Percentiles rank a stretch among this genome's conserved stretches.
Conservation (phyloP, 2,329 filamentous ascomycete species). For the Dothideomycetes sp. region DNA sequence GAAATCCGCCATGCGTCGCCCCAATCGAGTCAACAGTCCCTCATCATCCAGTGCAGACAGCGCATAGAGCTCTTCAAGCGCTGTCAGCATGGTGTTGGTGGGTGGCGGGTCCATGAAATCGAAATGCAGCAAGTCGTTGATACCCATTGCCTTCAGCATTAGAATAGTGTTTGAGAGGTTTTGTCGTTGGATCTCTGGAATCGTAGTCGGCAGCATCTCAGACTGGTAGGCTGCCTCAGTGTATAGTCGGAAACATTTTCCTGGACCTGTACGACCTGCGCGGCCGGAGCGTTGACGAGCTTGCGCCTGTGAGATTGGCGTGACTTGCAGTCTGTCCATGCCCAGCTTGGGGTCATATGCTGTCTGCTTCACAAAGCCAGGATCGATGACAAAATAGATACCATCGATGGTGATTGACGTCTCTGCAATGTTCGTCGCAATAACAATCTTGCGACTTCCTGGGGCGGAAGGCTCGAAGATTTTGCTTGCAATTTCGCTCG, state of each 20-base stretch:
- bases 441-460: slow-evolving; percentile 84
- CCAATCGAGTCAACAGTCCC: slow-evolving; percentile 80
- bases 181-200: slow-evolving; percentile 92
- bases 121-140: slow-evolving; percentile 93
- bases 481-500: slow-evolving; percentile 82
- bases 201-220: slow-evolving; percentile 92
- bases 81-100: slow-evolving; percentile 94
- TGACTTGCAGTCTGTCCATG: slow-evolving; percentile 94
- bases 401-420: slow-evolving; percentile 97
- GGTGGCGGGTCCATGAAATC: slow-evolving; percentile 99
- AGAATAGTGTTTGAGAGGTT: slow-evolving; percentile 89
- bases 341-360: slow-evolving; percentile 94
- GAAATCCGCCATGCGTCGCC: slow-evolving; percentile 96
- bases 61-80: slow-evolving; percentile 88
- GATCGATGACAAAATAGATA: slow-evolving; percentile 94
- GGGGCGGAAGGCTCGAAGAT: slow-evolving; percentile 91
- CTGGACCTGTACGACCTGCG: slow-evolving; percentile 86
- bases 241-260: slow-evolving; percentile 91
- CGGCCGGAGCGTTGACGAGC: slow-evolving; percentile 89
- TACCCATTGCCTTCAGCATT: slow-evolving; percentile 98
- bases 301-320: slow-evolving; percentile 92
- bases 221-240: slow-evolving; percentile 92
- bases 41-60: slow-evolving; percentile 89
- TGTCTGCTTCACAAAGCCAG: slow-evolving; percentile 95
- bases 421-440: slow-evolving; percentile 96